phyloP scores from a whole-genome alignment of 2,329 filamentous ascomycete genomes.

The Samsoniella hepiali region DNA sequence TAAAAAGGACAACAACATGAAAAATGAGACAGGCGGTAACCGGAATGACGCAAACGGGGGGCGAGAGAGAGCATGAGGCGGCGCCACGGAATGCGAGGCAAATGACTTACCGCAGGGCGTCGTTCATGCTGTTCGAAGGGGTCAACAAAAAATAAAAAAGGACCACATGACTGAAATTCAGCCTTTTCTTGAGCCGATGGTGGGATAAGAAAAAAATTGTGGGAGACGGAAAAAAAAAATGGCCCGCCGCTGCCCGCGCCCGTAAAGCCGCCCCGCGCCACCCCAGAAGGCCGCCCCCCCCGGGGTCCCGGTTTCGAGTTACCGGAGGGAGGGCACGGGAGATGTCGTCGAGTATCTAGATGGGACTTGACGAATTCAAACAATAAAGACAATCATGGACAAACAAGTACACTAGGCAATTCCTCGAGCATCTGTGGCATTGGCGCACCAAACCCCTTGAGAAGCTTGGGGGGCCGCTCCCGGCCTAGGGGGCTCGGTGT shows the following conservation, averaged over 20 bases:
- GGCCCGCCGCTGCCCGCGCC: slow-evolving; percentile 15
- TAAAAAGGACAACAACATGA: neutral
- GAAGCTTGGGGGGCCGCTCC: no score
- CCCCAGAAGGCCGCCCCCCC: slow-evolving; percentile 3
- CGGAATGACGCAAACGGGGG: slow-evolving; percentile 4
- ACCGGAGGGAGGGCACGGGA: no score
- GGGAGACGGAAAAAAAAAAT: neutral
- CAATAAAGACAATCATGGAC: no score
- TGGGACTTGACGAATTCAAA: no score
- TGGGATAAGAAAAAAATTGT: neutral
- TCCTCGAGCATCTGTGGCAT: no score
- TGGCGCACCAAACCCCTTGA: no score
- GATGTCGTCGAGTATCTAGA: no score
- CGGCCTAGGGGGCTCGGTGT: neutral
- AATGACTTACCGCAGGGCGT: no score
- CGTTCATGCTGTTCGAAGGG: no score
- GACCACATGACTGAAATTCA: slow-evolving; percentile 6
- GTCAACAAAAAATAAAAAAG: neutral
- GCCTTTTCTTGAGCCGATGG: slow-evolving; percentile 2
- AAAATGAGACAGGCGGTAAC: neutral
- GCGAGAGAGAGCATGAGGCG: neutral
- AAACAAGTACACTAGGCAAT: no score
- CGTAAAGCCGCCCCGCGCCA: slow-evolving; percentile 11
- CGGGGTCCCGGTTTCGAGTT: neutral
- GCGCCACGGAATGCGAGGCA: neutral